Evolutionary conservation across 495 filamentous ascomycete species (phyloP), one percentile per base, ranked within the genome.

Genomic region (Pseudoneurospora amorphoporcata): DNA sequence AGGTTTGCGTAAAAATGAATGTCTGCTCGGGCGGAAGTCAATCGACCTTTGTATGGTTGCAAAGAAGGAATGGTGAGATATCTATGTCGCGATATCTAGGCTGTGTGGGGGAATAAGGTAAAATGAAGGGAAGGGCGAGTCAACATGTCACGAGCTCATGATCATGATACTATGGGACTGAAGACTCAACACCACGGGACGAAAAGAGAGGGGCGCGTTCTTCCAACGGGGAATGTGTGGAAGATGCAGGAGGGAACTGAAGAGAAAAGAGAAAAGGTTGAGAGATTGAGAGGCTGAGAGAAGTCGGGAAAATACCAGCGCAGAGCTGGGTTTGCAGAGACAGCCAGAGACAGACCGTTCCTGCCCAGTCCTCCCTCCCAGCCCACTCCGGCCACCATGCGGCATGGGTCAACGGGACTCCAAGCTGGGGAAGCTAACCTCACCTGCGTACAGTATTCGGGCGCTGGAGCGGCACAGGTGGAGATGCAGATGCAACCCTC

Each of bases 61-160:
- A 35, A 65, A 65, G 53, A 65, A 65, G 53, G 53, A 65, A 65
- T 65, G 53, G 29, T 14, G 14, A 65, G 53, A 65, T 65, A 65
- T 65, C 53, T 65, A 65, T 6, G 53, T 2, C 29, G 53, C 29
- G 53, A 65, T 65, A 65, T 65, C 53, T 17, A 17, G 29, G 53
- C 29, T 35, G 23, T 61, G 73, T 69, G 61, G 38, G 37, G 16
- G 19, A 32, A n/a, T 14, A 74, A 75, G 41, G 53, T 65, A 32
- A 65, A 65, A 65, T 42, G 72, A 76, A 72, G 70, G 72, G 43
- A 74, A 75, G 69, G 45, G 72, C 47, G 70, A 74, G 73, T 61
- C 47, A 71, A 70, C 23, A 68, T 70, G 29, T 74, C 68, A 74
- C 39, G 70, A 65, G 35, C n/a, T 72, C 70, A 74, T 74, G 70